Conservation (phyloP, 257 asterid genomes). For the Agastache rugosa region DNA sequence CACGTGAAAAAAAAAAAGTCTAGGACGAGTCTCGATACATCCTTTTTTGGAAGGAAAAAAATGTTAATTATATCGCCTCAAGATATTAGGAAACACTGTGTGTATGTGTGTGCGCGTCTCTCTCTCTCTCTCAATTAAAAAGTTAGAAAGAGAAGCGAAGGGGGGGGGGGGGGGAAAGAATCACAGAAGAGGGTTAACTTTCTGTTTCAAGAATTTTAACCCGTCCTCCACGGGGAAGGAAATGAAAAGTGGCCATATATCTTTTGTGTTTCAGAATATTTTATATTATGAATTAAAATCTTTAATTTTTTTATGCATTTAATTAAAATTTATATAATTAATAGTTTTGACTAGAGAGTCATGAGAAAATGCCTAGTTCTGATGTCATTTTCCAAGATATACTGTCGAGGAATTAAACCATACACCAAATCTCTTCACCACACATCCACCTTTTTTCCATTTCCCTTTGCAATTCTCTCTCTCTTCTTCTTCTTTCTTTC, state of each 20-base stretch:
- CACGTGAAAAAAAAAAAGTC: slow-evolving; percentile 18
- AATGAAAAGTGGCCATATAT: slow-evolving; percentile 55
- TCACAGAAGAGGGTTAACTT: slow-evolving; percentile 52
- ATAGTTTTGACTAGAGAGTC: slow-evolving; percentile 60
- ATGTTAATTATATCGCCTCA: slow-evolving; percentile 28
- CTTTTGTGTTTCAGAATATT: slow-evolving; percentile 34
- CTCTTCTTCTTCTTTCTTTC: neutral
- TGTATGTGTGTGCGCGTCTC: slow-evolving; percentile 24
- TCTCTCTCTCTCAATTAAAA: slow-evolving; percentile 1
- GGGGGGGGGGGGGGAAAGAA: slow-evolving; percentile 86
- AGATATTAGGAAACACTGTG: neutral
- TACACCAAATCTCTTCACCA: slow-evolving; percentile 46
- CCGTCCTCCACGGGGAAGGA: slow-evolving; percentile 87
- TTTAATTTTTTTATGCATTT: neutral
- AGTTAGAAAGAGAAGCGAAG: slow-evolving; percentile 51
- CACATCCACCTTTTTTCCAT: slow-evolving; percentile 29
- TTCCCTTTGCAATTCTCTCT: slow-evolving; percentile 4
- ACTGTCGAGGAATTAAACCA: slow-evolving; percentile 76
- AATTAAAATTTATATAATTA: slow-evolving; percentile 21
- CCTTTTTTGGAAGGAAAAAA: neutral
- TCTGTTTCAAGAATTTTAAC: slow-evolving; percentile 69
- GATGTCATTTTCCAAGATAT: slow-evolving; percentile 92
- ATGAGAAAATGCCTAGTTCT: slow-evolving; percentile 58
- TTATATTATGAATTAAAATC: neutral
- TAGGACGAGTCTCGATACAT: slow-evolving; percentile 16